Evolutionary conservation across 2,329 filamentous ascomycete genomes (phyloP), one percentile per base, ranked within the genome.

Genomic region (Triangularia setosa): DNA sequence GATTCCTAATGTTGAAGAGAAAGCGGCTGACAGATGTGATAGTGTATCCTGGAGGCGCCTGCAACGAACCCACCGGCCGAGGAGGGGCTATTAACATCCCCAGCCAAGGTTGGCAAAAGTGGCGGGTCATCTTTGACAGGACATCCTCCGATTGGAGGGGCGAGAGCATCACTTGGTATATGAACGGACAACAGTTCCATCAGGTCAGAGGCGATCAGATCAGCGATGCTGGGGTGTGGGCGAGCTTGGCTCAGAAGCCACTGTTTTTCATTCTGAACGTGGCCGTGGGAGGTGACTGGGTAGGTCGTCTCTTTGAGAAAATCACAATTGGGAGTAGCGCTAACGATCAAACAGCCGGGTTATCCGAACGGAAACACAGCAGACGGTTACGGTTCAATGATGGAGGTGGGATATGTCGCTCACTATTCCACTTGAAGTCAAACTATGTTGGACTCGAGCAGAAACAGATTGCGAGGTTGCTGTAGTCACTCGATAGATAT

Each of bases 141-240:
- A 77, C 77, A 6, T 65, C 69, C 12, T 24, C 35, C 33, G 69
- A 74, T 70, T 85, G 82, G 83, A 69, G 74, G 59, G 72, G 73
- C 2, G 78, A 85, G 76, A 77, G 75, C 1, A 79, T 85, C 63
- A 79, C 78, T 12, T 85, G 82, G 82, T 78, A 74, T 64, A 69
- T 78, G 33, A 81, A 85, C 63, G 82, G 80, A 24, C 44, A 64
- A 0, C 72, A 76, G 58, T 85, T 79, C 71, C 75, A 79, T 68
- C 75, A 75, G 35, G 67, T 85, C 62, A 76, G 72, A 1, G 83
- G 82, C 4, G 70, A 74, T 3, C 71, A 76, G 23, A 73, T 83
- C 33, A 75, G 73, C 35, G 76, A 79, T 61, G 69, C 78, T 69
- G 72, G 65, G 2, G 75, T 79, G 25, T 85, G 81, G 82, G 75